Evolutionary conservation across 768 basidiomycete genomes (phyloP).

Genomic region (Solioccasus polychromus): DNA sequence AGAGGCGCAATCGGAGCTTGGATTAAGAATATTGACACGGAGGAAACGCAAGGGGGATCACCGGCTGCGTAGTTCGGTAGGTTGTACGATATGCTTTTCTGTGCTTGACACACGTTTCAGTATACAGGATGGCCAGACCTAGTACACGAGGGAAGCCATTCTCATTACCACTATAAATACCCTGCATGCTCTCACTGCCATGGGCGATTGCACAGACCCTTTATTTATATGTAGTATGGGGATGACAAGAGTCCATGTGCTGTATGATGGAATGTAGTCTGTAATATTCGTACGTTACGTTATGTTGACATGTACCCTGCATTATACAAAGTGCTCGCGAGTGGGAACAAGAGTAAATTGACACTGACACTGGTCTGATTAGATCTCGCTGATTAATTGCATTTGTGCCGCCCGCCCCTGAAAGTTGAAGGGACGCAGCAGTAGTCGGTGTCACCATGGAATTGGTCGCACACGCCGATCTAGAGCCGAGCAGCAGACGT

Average conservation of each 20-base stretch:
- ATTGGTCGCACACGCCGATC: too few relatives aligned
- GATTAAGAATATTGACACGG: conserved; percentile 88
- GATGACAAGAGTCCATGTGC: conserved; percentile 8
- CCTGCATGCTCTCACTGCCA: conserved; percentile 20
- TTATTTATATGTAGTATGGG: conserved; percentile 11
- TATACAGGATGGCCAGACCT: conserved; percentile 3
- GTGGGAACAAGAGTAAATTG: background rate
- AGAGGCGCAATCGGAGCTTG: conserved; percentile 96
- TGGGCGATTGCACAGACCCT: conserved; percentile 7
- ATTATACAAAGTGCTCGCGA: conserved; percentile 3
- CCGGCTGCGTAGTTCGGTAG: background rate
- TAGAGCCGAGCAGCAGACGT: conserved; percentile 18
- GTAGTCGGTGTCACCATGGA: too few relatives aligned
- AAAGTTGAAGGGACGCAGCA: background rate
- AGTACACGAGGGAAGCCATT: conserved; percentile 30
- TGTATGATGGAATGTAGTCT: conserved; percentile 1
- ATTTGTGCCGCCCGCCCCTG: background rate
- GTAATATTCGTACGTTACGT: conserved; percentile 22
- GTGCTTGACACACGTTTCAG: conserved; percentile 8
- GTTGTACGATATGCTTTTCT: too few relatives aligned
- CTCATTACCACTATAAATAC: conserved; percentile 26
- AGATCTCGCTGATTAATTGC: conserved; percentile 7
- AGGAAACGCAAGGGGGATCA: conserved; percentile 19
- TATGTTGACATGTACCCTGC: conserved; percentile 4
- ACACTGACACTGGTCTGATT: too few relatives aligned